Base-by-base conservation (phyloP, 345 rosid genomes). In the Citrus unshiu region DNA sequence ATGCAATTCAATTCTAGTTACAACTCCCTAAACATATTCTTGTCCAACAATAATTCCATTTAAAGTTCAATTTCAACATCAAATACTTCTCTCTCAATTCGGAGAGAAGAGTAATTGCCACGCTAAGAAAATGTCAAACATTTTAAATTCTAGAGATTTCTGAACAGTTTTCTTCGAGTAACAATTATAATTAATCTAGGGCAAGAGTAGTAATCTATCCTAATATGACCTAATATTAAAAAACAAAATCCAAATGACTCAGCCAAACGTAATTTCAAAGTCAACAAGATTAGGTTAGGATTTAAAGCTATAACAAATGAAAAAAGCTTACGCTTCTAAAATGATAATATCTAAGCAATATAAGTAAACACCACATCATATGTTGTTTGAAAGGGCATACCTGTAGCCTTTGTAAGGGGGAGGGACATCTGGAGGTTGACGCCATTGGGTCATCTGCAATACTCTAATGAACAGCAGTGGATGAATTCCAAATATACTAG, bases 331-430 rank as follows among this genome's bases (percentile, higher is more conserved):
- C 1, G 51, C 51, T 3, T 46, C 51, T 46, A 46, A 43, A 46
- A 46, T 46, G 51, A 46, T 46, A 46, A 46, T 46, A 46, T 46
- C 51, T 21, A 34, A 74, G 14, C 22, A 4, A 10, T 37, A 69
- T 21, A 58, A 66, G 6, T 21, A 19, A n/a, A 46, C 35, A n/a
- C 3, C 9, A 34, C 57, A 29, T 24, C 18, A 13, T 1, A 63
- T 68, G 51, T 7, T 40, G 70, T 70, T 25, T 19, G 70, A 29
- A 54, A 30, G 30, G 18, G 34, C 46, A 22, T 39, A 93, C 99
- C 97, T 90, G 90, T 94, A 94, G 79, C 98, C 98, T 77, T 96
- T 94, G 76, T 91, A 93, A 81, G 98, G 99, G 19, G 95, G 86
- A 66, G 90, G 70, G 32, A 89, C 74, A 66, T 90, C 91, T 10